Base-by-base conservation (phyloP, 2,329 filamentous ascomycete genomes). In the Calcarisporium arbuscula region DNA sequence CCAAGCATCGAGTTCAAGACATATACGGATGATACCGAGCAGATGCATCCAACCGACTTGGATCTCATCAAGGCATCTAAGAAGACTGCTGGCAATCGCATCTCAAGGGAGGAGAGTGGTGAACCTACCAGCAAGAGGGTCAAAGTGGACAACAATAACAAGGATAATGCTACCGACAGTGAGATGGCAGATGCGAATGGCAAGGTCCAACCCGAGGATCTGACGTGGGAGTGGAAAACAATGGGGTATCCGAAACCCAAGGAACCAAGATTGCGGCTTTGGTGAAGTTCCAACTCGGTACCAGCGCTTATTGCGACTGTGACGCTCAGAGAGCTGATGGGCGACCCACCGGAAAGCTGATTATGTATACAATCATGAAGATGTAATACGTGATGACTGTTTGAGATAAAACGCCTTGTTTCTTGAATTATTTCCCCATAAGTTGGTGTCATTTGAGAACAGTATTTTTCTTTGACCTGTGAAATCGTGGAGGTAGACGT, bases 21-120 rank as follows among this genome's bases (percentile, higher is more conserved):
- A 5, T 96, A 95, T 54, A 53, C 54, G 4, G 72, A 79, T 19
- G 77, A 82, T 20, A 76, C 82, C 21, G 80, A 94, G 61, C 89
- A 96, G 62, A 80, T 96, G 61, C 82, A 94, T 4, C 76, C 83
- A 40, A 98, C 92, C 0, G 92, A 98, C 57, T 52, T 92, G 37
- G 85, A 95, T 47, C 63, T 72, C 32, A 61, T 90, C 41, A 66
- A 68, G 40, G 61, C 62, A 22, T 57, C 61, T 42, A 48, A 44
- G 35, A 27, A 7, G 30, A 35, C 25, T 16, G 37, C 36, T 14
- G 38, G 19, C 10, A 29, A 34, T 9, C 34, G 27, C 20, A 34
- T 23, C 10, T 18, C 20, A 33, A 17, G n/a, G n/a, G n/a, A n/a
- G n/a, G n/a, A n/a, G n/a, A n/a, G n/a, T n/a, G n/a, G n/a, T n/a